phyloP scores from a whole-genome alignment of 192 early-diverging fungal genomes.

The Gonapodya prolifera region DNA sequence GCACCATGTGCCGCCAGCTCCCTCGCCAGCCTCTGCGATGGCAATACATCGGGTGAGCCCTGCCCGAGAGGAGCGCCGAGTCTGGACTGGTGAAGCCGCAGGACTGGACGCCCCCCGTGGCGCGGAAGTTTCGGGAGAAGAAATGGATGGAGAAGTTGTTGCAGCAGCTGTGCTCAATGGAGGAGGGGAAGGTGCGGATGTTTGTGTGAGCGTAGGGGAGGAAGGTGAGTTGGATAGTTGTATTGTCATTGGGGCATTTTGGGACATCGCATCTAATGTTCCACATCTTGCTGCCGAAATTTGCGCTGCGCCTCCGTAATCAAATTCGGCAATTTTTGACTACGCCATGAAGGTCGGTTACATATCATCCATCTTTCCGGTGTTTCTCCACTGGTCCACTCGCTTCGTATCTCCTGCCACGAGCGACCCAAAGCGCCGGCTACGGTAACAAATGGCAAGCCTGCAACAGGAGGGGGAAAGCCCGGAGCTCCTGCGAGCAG shows the following conservation, averaged over 20 bases:
- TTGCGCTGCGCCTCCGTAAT: too few relatives aligned
- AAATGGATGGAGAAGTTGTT: background rate
- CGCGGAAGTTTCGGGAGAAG: background rate
- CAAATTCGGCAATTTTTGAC: too few relatives aligned
- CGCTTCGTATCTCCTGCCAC: background rate
- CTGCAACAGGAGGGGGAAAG: too few relatives aligned
- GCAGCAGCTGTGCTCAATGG: background rate
- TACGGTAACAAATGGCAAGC: background rate
- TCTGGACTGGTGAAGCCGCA: background rate
- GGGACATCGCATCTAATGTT: too few relatives aligned
- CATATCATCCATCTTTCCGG: background rate
- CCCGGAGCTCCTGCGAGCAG: too few relatives aligned
- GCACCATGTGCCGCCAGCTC: background rate
- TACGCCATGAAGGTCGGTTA: background rate
- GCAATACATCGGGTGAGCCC: background rate
- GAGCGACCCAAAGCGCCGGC: background rate
- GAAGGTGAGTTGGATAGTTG: background rate
- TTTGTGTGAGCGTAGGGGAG: background rate
- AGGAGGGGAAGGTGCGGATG: background rate
- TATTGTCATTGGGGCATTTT: too few relatives aligned
- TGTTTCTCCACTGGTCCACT: background rate
- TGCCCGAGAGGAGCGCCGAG: background rate
- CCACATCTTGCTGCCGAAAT: too few relatives aligned
- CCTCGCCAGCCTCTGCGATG: background rate
- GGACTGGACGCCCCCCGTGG: background rate